Percentiles rank a stretch among this genome's conserved stretches.
phyloP scores from a whole-genome alignment of 2,329 filamentous ascomycete genomes.

The Penicillium sp. region DNA sequence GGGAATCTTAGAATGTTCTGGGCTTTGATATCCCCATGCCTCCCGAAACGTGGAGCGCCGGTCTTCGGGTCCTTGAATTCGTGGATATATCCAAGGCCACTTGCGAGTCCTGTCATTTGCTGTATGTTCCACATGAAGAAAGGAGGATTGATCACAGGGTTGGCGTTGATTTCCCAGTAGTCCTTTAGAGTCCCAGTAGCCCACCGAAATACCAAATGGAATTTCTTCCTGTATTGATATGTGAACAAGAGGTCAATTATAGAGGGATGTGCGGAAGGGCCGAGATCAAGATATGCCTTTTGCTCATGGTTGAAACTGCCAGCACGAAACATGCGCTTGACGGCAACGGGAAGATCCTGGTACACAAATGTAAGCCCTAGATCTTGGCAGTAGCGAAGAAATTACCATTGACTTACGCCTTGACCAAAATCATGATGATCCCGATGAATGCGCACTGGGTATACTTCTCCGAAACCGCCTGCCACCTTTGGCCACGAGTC shows the following conservation, averaged over 20 bases:
- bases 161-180: conserved; percentile 30
- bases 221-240: conserved; percentile 25
- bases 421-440: conserved; percentile 18
- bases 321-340: not conserved
- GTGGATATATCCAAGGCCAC: conserved; percentile 31
- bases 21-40: conserved; percentile 44
- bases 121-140: conserved; percentile 32
- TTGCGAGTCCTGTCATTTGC: conserved; percentile 35
- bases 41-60: conserved; percentile 30
- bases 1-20: conserved; percentile 43
- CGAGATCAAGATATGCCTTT: not conserved
- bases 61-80: conserved; percentile 17
- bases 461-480: conserved; percentile 18
- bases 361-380: not conserved
- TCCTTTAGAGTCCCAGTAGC: conserved; percentile 30
- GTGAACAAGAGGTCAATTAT: conserved; percentile 36
- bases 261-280: conserved; percentile 17
- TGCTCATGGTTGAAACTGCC: not conserved
- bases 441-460: conserved; percentile 15
- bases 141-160: conserved; percentile 18
- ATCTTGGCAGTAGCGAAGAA: too few relatives aligned
- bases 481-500: not conserved
- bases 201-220: conserved; percentile 37
- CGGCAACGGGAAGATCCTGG: conserved; percentile 1
- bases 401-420: not conserved